Base-by-base conservation (phyloP, 768 basidiomycete genomes). In the Suillus subluteus region DNA sequence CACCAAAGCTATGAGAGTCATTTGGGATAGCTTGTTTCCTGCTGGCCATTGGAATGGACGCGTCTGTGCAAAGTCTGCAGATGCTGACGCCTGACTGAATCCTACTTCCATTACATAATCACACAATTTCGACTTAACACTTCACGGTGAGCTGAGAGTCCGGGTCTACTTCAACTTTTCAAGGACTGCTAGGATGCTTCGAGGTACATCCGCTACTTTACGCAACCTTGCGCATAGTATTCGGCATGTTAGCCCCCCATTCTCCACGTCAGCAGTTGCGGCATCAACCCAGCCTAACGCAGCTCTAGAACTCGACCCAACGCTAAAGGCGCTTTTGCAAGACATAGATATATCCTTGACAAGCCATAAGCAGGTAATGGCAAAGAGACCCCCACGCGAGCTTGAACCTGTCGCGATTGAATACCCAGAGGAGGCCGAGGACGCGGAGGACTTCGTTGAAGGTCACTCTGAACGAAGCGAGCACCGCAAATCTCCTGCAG, bases 401-500 rank as follows among this genome's bases (percentile, higher is more conserved):
- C 76, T 93, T n/a, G 84, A 91, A 69, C 76, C 85, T 35, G 75
- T 84, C 32, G 78, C 83, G 58, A 71, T 76, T 30, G 79, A 79
- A 6, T 72, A 73, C 3, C 74, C 81, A 21, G 67, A 77, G 43
- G 74, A 74, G 61, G 63, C 71, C 50, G 75, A 80, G 65, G 75
- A 79, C 32, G 76, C 77, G 32, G 80, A 79, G 50, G 79, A 79
- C 32, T 30, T 46, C 63, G 15, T 56, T 65, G 6, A 76, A 76
- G 73, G 79, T 11, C 71, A 62, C 64, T 65, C 66, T 40, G 72
- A 68, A 52, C 72, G 63, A 38, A 72, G 68, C 69, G 81, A 70
- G 74, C 85, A 75, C 54, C 80, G 87, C 62, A 91, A 91, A 74
- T 94, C 94, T 32, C 91, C 93, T 52, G 94, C 93, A 26, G 94